These are phyloP conservation scores for Juglanconis sp. DNA, from an alignment of 2,329 filamentous ascomycete species.

Conservation along the genomic window DNA sequence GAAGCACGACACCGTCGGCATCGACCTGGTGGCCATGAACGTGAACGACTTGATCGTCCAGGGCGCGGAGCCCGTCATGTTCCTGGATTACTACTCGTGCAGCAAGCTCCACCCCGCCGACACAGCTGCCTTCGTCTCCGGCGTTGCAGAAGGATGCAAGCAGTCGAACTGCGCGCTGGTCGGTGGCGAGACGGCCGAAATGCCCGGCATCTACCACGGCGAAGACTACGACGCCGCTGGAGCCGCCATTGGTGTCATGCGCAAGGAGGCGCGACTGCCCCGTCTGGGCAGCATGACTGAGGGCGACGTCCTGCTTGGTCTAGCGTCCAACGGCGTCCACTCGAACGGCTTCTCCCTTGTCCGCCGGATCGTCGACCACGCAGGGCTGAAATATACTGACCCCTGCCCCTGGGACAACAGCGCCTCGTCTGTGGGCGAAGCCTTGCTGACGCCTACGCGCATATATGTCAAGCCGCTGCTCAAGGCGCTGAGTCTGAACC, in stretches of 20 bases:
- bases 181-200: constrained; percentile 97
- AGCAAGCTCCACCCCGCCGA: constrained; percentile 76
- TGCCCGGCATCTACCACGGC: constrained; percentile 89
- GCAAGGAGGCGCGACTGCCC: constrained; percentile 67
- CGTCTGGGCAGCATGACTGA: constrained; percentile 70
- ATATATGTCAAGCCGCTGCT: constrained; percentile 90
- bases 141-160: constrained; percentile 83
- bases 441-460: constrained; percentile 81
- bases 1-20: constrained; percentile 79
- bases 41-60: constrained; percentile 97
- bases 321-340: constrained; percentile 84
- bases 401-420: constrained; percentile 71
- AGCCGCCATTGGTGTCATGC: constrained; percentile 81
- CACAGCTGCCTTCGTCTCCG: constrained; percentile 83
- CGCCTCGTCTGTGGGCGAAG: constrained; percentile 59
- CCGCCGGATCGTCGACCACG: constrained; percentile 76
- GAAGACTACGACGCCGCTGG: constrained; percentile 94
- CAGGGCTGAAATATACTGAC: constrained; percentile 68
- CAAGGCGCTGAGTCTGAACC: constrained; percentile 53
- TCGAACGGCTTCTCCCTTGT: constrained; percentile 98
- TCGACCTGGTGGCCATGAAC: constrained; percentile 44
- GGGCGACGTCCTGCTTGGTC: constrained; percentile 82
- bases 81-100: constrained; percentile 97
- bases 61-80: constrained; percentile 90
- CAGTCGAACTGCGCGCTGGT: constrained; percentile 85